Percentiles rank a stretch among this genome's conserved stretches.
These are phyloP conservation scores for Buddleja alternifolia DNA, from an alignment of 257 asterid species.

Conservation along the genomic window DNA sequence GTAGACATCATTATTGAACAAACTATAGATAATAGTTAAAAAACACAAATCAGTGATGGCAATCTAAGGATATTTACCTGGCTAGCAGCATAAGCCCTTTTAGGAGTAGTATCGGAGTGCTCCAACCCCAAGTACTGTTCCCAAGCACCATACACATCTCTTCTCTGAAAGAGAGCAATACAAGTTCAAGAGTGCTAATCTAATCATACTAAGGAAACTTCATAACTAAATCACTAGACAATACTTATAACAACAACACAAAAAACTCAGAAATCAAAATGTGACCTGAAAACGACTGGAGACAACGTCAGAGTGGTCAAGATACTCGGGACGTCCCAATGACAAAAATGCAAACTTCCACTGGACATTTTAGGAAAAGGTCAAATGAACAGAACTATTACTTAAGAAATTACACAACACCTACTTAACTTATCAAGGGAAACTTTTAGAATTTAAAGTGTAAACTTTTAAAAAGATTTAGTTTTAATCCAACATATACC, in stretches of 20 bases:
- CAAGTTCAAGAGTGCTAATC: conserved; percentile 17
- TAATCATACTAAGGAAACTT: conserved; percentile 10
- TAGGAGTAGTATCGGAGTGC: conserved; percentile 88
- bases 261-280: conserved; percentile 1
- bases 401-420: conserved; percentile 12
- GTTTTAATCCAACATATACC: conserved; percentile 40
- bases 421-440: background rate
- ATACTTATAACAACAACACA: conserved; percentile 1
- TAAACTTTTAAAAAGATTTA: conserved; percentile 8
- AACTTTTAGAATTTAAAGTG: conserved; percentile 4
- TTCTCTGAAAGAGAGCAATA: conserved; percentile 56
- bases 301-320: conserved; percentile 80
- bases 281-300: conserved; percentile 87
- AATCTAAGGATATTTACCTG: conserved; percentile 51
- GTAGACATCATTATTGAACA: background rate
- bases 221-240: conserved; percentile 5
- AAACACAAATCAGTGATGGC: background rate
- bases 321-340: conserved; percentile 95
- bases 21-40: background rate
- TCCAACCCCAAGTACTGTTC: conserved; percentile 97
- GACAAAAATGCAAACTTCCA: conserved; percentile 96
- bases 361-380: conserved; percentile 43
- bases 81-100: conserved; percentile 70
- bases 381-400: conserved; percentile 16
- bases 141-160: conserved; percentile 96